Evolutionary conservation across 768 basidiomycete species (phyloP).

Genomic region (Phylloporus scabripes): DNA sequence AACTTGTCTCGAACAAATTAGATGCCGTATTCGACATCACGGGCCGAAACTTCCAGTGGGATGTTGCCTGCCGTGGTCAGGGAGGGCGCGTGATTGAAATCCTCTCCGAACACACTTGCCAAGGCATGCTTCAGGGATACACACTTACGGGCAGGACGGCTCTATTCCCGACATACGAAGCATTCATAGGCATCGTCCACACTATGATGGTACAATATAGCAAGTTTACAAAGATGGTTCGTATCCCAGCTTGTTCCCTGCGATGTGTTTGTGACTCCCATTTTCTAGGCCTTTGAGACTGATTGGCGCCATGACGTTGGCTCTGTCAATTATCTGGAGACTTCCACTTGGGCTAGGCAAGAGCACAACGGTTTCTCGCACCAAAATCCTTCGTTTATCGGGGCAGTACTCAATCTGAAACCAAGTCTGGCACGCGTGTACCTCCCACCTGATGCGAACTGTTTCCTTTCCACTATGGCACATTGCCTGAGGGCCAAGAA

Average conservation of each 20-base stretch:
- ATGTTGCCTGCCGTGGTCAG: conserved; percentile 54
- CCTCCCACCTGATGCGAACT: conserved; percentile 87
- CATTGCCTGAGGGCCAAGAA: conserved; percentile 83
- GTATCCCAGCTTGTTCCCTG: conserved; percentile 7
- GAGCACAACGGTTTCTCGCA: conserved; percentile 91
- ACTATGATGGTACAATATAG: conserved; percentile 89
- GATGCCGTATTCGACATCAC: conserved; percentile 69
- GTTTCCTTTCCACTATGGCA: conserved; percentile 74
- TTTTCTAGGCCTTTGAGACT: conserved; percentile 46
- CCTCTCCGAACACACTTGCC: conserved; percentile 82
- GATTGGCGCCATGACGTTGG: conserved; percentile 67
- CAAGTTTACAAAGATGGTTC: conserved; percentile 82
- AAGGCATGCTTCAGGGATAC: conserved; percentile 90
- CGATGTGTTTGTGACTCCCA: not conserved
- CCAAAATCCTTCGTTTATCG: conserved; percentile 83
- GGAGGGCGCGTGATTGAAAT: conserved; percentile 87
- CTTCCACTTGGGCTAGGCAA: conserved; percentile 80
- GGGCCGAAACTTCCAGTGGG: conserved; percentile 84
- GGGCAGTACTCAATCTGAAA: conserved; percentile 78
- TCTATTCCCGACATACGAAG: conserved; percentile 87
- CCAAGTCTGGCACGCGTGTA: conserved; percentile 68
- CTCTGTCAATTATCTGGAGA: conserved; percentile 83
- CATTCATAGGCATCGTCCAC: conserved; percentile 84
- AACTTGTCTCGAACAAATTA: conserved; percentile 83
- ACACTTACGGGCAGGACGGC: conserved; percentile 83